A percentile compares a stretch with the other conserved stretches of the same genome.
Conservation (phyloP, 306 rosid species). For the Trifolium subterraneum region DNA sequence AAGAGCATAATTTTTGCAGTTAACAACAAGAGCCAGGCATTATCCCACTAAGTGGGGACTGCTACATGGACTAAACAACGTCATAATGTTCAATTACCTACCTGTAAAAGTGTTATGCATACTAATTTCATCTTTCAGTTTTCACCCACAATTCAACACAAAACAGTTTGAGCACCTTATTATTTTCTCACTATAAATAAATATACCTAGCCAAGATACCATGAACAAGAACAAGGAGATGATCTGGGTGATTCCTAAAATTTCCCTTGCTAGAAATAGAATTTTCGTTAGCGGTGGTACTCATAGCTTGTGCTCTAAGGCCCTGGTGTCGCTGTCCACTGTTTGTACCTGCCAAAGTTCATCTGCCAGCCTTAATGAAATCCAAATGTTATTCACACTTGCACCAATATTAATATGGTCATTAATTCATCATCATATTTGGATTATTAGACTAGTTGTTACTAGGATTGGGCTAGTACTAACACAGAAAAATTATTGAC, state of each 20-base stretch:
- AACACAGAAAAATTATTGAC: neutral
- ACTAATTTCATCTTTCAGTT: neutral
- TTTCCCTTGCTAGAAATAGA: conserved; percentile 47
- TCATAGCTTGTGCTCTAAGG: conserved; percentile 68
- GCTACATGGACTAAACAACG: no score
- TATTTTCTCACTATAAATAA: conserved; percentile 30
- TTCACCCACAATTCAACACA: conserved; percentile 11
- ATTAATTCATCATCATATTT: neutral
- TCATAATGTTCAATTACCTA: neutral
- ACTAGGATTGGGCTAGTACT: conserved; percentile 9
- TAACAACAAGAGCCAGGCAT: neutral
- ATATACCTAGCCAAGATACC: conserved; percentile 91
- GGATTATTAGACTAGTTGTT: neutral
- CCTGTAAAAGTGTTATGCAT: conserved; percentile 3
- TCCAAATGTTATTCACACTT: conserved; percentile 22
- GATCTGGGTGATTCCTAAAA: conserved; percentile 66
- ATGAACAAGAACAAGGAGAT: conserved; percentile 97
- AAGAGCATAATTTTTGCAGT: conserved; percentile 25
- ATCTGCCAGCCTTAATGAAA: conserved; percentile 32
- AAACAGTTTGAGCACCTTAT: conserved; percentile 14
- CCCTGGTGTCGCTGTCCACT: conserved; percentile 63
- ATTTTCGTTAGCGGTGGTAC: conserved; percentile 54
- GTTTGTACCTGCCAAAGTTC: conserved; percentile 62
- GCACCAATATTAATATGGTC: conserved; percentile 33
- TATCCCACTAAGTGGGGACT: no score